phyloP scores from a whole-genome alignment of 2,329 filamentous ascomycete species.

The Fusarium chaquense region DNA sequence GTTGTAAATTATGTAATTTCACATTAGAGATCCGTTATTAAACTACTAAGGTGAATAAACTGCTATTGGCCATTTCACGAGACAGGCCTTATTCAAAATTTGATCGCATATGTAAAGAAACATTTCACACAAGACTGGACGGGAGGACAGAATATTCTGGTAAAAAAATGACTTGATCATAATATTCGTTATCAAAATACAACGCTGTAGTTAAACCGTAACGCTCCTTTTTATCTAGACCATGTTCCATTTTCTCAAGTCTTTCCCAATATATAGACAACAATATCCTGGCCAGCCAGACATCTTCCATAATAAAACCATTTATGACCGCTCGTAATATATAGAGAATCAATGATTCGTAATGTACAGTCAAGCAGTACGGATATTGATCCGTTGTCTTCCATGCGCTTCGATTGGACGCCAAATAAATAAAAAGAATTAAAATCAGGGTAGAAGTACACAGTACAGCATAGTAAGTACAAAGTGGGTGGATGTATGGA shows the following conservation, averaged over 20 bases:
- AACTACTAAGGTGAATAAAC: neutral
- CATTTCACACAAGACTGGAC: neutral
- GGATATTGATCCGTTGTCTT: conserved; percentile 32
- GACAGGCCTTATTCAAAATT: neutral
- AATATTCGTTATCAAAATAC: conserved; percentile 13
- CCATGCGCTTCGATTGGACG: conserved; percentile 30
- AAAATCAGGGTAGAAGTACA: conserved; percentile 22
- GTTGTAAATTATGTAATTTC: neutral
- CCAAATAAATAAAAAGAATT: conserved; percentile 34
- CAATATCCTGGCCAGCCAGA: conserved; percentile 37
- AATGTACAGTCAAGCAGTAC: conserved; percentile 29
- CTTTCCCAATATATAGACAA: conserved; percentile 2
- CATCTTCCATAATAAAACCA: neutral
- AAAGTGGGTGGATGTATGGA: neutral
- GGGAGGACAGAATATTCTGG: neutral
- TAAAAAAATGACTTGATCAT: neutral
- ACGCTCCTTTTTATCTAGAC: conserved; percentile 38
- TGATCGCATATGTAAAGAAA: neutral
- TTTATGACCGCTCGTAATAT: neutral
- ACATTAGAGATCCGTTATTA: too few relatives aligned
- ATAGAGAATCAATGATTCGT: neutral
- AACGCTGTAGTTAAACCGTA: conserved; percentile 11
- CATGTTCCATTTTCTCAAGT: conserved; percentile 8
- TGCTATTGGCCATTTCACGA: conserved; percentile 16
- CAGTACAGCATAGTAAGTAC: neutral